Conservation (phyloP, 108 stramenopile genomes). For the Fistulifera pelliculosa region DNA sequence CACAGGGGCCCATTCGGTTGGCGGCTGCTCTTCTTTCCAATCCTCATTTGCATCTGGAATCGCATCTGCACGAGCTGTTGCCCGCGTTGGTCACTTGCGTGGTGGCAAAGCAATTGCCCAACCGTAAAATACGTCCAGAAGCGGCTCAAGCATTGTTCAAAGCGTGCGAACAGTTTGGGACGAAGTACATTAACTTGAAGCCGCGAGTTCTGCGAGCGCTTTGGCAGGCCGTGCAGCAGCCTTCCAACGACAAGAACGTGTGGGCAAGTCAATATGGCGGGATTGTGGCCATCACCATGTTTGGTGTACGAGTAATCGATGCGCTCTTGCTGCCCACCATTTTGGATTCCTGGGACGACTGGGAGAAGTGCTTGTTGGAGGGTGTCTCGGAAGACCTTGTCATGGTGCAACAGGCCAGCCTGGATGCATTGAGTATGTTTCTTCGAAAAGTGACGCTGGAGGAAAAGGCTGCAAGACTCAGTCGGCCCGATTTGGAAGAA, state of each 20-base stretch:
- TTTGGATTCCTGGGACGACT: slow-evolving; percentile 51
- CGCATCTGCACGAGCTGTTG: slow-evolving; percentile 76
- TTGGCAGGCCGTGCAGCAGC: slow-evolving; percentile 17
- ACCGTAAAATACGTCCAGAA: slow-evolving; percentile 63
- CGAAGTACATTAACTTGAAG: slow-evolving; percentile 67
- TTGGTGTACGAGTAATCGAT: slow-evolving; percentile 73
- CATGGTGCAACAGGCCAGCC: not conserved
- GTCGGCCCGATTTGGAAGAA: not conserved
- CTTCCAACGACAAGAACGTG: slow-evolving; percentile 23
- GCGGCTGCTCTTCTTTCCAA: slow-evolving; percentile 57
- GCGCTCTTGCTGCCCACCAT: slow-evolving; percentile 69
- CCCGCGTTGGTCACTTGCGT: slow-evolving; percentile 68
- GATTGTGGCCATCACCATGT: slow-evolving; percentile 62
- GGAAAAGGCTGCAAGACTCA: not conserved
- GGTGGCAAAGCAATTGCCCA: slow-evolving; percentile 45
- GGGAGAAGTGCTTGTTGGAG: slow-evolving; percentile 23
- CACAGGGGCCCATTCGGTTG: slow-evolving; percentile 26
- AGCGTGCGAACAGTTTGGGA: slow-evolving; percentile 59
- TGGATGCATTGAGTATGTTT: not conserved
- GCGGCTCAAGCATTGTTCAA: slow-evolving; percentile 49
- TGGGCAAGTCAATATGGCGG: slow-evolving; percentile 65
- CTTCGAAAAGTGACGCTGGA: not conserved
- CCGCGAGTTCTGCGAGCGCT: slow-evolving; percentile 56
- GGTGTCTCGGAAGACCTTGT: not conserved
- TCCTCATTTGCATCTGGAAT: slow-evolving; percentile 70